A percentile compares a stretch with the other conserved stretches of the same genome.
These are phyloP conservation scores for Gnaphalium uliginosum DNA, from an alignment of 129 eudicot species.

Conservation along the genomic window DNA sequence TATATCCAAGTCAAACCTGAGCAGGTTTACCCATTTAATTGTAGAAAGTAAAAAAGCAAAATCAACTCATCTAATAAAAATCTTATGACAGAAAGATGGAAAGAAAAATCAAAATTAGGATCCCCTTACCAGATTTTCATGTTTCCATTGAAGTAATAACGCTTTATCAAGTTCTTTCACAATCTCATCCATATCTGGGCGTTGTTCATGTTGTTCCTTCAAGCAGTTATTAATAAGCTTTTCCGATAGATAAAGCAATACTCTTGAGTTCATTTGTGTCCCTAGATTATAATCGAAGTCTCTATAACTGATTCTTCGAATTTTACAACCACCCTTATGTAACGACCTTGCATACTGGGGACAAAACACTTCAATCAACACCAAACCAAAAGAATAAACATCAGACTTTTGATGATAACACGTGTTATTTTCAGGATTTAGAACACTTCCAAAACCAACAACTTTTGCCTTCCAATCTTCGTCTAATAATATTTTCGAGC, in stretches of 20 bases:
- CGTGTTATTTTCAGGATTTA: slow-evolving; percentile 5
- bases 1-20: too few relatives aligned
- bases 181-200: neutral
- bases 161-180: slow-evolving; percentile 21
- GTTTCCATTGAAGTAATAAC: slow-evolving; percentile 9
- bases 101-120: neutral
- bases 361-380: slow-evolving; percentile 22
- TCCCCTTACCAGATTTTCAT: neutral
- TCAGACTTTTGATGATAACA: slow-evolving; percentile 14
- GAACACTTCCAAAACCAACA: slow-evolving; percentile 8
- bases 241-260: neutral
- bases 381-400: slow-evolving; percentile 21
- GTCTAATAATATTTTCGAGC: neutral
- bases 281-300: neutral
- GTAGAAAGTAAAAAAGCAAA: neutral
- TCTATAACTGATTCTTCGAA: neutral
- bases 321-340: too few relatives aligned
- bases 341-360: too few relatives aligned
- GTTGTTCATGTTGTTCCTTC: neutral
- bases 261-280: slow-evolving; percentile 1
- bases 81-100: neutral
- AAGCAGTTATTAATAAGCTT: slow-evolving; percentile 8
- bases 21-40: too few relatives aligned
- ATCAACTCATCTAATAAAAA: neutral
- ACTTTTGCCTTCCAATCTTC: slow-evolving; percentile 15